These are phyloP conservation scores for Amanita fuliginea DNA, from an alignment of 768 basidiomycete species.

Conservation along the genomic window DNA sequence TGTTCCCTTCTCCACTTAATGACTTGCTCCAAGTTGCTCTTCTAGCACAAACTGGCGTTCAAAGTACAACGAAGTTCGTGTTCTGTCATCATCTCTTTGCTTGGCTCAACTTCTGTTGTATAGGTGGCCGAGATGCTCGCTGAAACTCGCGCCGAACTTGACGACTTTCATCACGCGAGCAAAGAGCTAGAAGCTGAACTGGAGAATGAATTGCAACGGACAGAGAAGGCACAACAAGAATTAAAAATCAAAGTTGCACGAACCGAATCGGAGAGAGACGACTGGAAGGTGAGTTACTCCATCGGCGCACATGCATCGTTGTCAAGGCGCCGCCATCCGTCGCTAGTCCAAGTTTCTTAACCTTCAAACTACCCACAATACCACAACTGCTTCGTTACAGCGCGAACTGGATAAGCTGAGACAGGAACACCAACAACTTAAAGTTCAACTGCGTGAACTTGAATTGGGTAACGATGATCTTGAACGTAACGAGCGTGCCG, in stretches of 20 bases:
- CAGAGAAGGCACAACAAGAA: conserved; percentile 78
- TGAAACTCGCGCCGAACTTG: conserved; percentile 77
- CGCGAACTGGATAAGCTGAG: conserved; percentile 79
- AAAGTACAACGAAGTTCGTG: conserved; percentile 60
- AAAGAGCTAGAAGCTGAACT: conserved; percentile 91
- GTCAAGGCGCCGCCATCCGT: not conserved
- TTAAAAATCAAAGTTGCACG: conserved; percentile 60
- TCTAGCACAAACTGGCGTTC: conserved; percentile 59
- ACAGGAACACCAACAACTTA: conserved; percentile 59
- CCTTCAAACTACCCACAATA: conserved; percentile 84
- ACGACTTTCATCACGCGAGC: conserved; percentile 79
- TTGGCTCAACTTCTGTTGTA: conserved; percentile 2
- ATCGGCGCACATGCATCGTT: conserved; percentile 1
- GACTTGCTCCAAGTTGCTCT: conserved; percentile 35
- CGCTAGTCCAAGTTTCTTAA: conserved; percentile 72
- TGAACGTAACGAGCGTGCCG: conserved; percentile 87
- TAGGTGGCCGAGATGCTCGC: conserved; percentile 72
- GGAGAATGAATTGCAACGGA: conserved; percentile 80
- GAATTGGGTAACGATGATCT: conserved; percentile 99
- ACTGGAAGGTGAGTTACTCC: conserved; percentile 72
- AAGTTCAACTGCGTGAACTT: conserved; percentile 72
- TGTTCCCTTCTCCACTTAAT: conserved; percentile 8
- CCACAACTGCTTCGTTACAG: conserved; percentile 83
- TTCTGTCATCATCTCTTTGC: not conserved
- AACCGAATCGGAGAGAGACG: conserved; percentile 70